These are phyloP conservation scores for Acidiella bohemica DNA, from an alignment of 495 filamentous ascomycete species.

Conservation along the genomic window DNA sequence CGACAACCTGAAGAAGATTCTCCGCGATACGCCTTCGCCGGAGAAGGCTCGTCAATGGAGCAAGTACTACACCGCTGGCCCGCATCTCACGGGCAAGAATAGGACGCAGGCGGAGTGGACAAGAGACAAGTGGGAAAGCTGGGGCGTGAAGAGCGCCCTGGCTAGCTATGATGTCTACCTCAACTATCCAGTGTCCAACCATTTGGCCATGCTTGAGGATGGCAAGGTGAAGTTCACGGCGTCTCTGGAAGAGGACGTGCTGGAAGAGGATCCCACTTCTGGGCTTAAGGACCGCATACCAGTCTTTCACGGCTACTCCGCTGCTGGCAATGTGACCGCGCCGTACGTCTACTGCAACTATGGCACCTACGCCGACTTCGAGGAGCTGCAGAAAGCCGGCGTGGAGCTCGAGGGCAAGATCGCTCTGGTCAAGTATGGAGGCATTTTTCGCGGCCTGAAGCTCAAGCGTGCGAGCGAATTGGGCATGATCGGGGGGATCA, in stretches of 20 bases:
- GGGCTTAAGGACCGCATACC: conserved; percentile 62
- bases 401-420: conserved; percentile 72
- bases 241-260: conserved; percentile 66
- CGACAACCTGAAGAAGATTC: conserved; percentile 53
- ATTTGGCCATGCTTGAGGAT: conserved; percentile 57
- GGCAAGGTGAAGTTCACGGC: conserved; percentile 68
- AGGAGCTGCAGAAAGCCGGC: conserved; percentile 65
- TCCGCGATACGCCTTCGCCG: conserved; percentile 57
- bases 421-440: conserved; percentile 73
- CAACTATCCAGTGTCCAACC: conserved; percentile 74
- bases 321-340: conserved; percentile 79
- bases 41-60: conserved; percentile 68
- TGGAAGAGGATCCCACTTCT: conserved; percentile 73
- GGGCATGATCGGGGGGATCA: conserved; percentile 74
- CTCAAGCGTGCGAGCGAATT: conserved; percentile 85
- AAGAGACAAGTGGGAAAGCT: conserved; percentile 67
- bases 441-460: conserved; percentile 80
- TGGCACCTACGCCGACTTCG: conserved; percentile 70
- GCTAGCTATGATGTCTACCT: conserved; percentile 78
- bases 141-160: conserved; percentile 61
- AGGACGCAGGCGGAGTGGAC: conserved; percentile 80
- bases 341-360: conserved; percentile 78
- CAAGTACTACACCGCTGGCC: conserved; percentile 75
- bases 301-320: conserved; percentile 92
- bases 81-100: conserved; percentile 84